Evolutionary conservation across 208 protist genomes (phyloP).

Genomic region (Leishmania braziliensis): DNA sequence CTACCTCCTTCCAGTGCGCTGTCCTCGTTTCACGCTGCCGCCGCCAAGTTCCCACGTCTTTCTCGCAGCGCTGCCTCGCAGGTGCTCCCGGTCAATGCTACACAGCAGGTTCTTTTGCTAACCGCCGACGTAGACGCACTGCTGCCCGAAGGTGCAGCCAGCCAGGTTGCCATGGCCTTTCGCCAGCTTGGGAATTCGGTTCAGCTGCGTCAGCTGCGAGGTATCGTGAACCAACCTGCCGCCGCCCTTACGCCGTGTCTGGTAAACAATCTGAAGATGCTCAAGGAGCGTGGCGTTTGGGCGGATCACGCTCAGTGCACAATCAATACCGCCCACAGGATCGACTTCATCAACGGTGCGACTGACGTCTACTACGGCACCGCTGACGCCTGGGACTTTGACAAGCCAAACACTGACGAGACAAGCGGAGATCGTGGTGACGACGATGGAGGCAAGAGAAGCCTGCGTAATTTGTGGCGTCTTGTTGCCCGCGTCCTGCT

Average conservation of each 20-base stretch:
- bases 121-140: conserved; percentile 39
- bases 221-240: conserved; percentile 28
- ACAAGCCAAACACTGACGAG: conserved; percentile 42
- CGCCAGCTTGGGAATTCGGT: conserved; percentile 1
- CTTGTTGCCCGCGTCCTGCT: conserved; percentile 12
- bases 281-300: conserved; percentile 26
- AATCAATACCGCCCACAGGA: conserved; percentile 6
- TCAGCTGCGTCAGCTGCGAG: conserved; percentile 26
- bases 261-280: conserved; percentile 34
- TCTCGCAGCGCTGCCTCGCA: not conserved
- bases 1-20: conserved; percentile 6
- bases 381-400: conserved; percentile 61
- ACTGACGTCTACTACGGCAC: conserved; percentile 41
- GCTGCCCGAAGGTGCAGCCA: conserved; percentile 27
- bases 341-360: conserved; percentile 44
- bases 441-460: not conserved
- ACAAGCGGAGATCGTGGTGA: conserved; percentile 14
- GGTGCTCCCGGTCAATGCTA: conserved; percentile 25
- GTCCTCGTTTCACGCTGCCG: conserved; percentile 24
- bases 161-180: conserved; percentile 23
- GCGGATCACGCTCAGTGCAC: conserved; percentile 29
- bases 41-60: conserved; percentile 24
- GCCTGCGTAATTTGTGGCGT: not conserved
- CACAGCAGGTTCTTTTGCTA: conserved; percentile 35
- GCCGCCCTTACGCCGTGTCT: conserved; percentile 37